Conservation (phyloP, 768 basidiomycete species). For the Rhizopogon rudus region DNA sequence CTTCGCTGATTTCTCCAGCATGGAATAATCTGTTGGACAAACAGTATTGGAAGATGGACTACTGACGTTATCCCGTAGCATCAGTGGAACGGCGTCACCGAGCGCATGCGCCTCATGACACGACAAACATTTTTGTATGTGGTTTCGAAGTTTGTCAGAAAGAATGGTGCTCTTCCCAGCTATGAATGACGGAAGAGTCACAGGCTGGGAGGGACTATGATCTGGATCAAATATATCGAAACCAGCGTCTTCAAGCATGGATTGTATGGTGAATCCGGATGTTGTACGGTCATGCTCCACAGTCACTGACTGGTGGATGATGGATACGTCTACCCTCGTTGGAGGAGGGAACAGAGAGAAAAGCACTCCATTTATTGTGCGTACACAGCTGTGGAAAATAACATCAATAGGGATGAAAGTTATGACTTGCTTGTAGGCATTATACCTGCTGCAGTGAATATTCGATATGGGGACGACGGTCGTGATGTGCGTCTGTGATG, state of each 20-base stretch:
- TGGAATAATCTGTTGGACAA: not conserved
- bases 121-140: constrained; percentile 35
- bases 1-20: not conserved
- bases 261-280: constrained; percentile 24
- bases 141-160: constrained; percentile 20
- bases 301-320: constrained; percentile 40
- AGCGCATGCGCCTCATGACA: constrained; percentile 29
- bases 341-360: constrained; percentile 33
- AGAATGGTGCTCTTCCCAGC: constrained; percentile 1
- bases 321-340: constrained; percentile 36
- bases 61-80: constrained; percentile 3
- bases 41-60: not conserved
- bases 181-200: not conserved
- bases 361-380: constrained; percentile 39
- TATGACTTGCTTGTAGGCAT: not conserved
- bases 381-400: constrained; percentile 36
- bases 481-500: too few relatives aligned
- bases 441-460: constrained; percentile 43
- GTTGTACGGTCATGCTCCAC: constrained; percentile 33
- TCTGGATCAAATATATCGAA: constrained; percentile 34
- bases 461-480: not conserved
- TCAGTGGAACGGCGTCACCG: not conserved
- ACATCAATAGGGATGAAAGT: not conserved
- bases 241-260: constrained; percentile 39
- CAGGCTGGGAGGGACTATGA: not conserved